Evolutionary conservation across 768 basidiomycete species (phyloP), one percentile per base, ranked within the genome.

Genomic region (Kwoniella sp.): DNA sequence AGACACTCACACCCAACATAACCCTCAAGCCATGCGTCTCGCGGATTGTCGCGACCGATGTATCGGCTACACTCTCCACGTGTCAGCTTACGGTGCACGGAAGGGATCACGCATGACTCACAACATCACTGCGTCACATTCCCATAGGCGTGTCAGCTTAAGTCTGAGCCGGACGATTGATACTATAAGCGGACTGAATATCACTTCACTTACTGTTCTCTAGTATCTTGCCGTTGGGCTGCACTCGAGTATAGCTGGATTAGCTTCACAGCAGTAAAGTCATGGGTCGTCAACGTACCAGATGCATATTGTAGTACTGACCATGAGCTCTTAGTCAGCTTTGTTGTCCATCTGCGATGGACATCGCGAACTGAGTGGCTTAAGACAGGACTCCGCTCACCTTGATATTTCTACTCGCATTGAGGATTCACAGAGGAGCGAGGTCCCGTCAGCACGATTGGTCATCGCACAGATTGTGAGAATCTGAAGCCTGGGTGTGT

Each of bases 71-170:
- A 34, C 5, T 34, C 34, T 5, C n/a, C 7, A 34, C 5, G 52
- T 29, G 28, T 17, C 23, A 26, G 30, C 37, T 47, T 48, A 45
- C 25, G 4, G n/a, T 29, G 26, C 26, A 23, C 20, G 13, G 26
- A 28, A 17, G 26, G 29, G 54, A 9, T 34, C 5, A 23, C 17
- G 53, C 1, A 34, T 1, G 4, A 63, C 62, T 56, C 45, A 56
- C 62, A 63, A 63, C 45, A 63, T 55, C 38, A 56, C 62, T 56
- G 38, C 55, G 48, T 56, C 41, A n/a, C n/a, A n/a, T n/a, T n/a
- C n/a, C n/a, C 31, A 1, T 29, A 45, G 23, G 20, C 47, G 5
- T 20, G 20, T 51, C 50, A 51, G 50, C 22, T 51, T 4, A 11
- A 51, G 11, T 45, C 41, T n/a, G n/a, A n/a, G n/a, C n/a, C n/a